Percentiles rank a stretch among this genome's conserved stretches.
These are phyloP conservation scores for Wickerhamomyces ciferrii DNA, from an alignment of 805 yeast genomes.

Conservation along the genomic window DNA sequence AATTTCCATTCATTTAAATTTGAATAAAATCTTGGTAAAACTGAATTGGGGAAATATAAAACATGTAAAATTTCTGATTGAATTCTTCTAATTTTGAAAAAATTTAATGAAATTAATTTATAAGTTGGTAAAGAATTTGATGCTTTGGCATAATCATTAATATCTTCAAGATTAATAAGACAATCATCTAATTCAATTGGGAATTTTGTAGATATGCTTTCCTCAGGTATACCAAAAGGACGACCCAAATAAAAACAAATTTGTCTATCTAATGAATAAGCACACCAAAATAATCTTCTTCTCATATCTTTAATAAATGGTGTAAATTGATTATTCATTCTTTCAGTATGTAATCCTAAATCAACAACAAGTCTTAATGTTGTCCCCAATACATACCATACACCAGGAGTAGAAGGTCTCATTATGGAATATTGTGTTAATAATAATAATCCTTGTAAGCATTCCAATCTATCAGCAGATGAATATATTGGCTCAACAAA, in stretches of 20 bases:
- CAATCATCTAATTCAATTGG: constrained; percentile 78
- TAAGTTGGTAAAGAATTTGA: constrained; percentile 49
- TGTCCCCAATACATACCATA: constrained; percentile 87
- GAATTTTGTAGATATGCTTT: constrained; percentile 61
- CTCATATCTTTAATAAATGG: constrained; percentile 63
- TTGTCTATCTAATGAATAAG: constrained; percentile 81
- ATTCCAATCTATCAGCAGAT: constrained; percentile 59
- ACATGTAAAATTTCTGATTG: constrained; percentile 75
- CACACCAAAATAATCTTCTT: constrained; percentile 82
- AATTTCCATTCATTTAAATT: constrained; percentile 58
- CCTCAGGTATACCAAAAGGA: constrained; percentile 87
- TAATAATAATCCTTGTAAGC: constrained; percentile 66
- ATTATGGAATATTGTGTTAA: constrained; percentile 70
- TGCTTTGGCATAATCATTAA: constrained; percentile 33
- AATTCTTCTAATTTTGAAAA: constrained; percentile 64
- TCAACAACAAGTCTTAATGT: constrained; percentile 79
- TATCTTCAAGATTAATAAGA: constrained; percentile 34
- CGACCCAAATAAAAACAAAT: constrained; percentile 82
- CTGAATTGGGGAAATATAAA: constrained; percentile 61
- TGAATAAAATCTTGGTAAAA: constrained; percentile 59
- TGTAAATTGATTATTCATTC: constrained; percentile 33
- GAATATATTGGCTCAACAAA: constrained; percentile 52
- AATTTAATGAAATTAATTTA: constrained; percentile 59
- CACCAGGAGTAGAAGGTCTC: constrained; percentile 88
- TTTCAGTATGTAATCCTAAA: constrained; percentile 76